These are phyloP conservation scores for Suhomyces sp. DNA, from an alignment of 805 yeast genomes.

Conservation along the genomic window DNA sequence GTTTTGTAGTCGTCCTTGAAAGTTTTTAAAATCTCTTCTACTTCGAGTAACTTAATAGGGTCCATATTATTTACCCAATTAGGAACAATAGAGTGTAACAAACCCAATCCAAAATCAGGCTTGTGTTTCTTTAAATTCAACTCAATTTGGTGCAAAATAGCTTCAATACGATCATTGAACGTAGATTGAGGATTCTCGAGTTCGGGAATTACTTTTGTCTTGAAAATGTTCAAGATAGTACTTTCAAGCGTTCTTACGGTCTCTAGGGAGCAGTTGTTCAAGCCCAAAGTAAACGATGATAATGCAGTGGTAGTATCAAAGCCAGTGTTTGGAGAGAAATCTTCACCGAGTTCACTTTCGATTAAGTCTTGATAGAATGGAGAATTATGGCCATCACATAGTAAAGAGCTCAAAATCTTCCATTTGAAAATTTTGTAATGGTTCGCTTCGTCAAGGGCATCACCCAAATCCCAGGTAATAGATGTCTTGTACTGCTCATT, in stretches of 20 bases:
- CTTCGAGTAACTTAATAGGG: slow-evolving; percentile 66
- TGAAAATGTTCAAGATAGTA: slow-evolving; percentile 48
- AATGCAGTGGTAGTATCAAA: slow-evolving; percentile 77
- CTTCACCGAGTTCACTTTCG: slow-evolving; percentile 82
- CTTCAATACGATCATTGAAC: slow-evolving; percentile 59
- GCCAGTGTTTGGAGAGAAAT: slow-evolving; percentile 85
- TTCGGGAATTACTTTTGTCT: slow-evolving; percentile 36
- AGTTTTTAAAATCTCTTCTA: slow-evolving; percentile 55
- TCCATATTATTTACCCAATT: slow-evolving; percentile 83
- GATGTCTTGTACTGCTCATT: slow-evolving; percentile 77
- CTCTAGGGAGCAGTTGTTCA: slow-evolving; percentile 65
- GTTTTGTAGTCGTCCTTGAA: slow-evolving; percentile 61
- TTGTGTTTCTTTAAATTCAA: slow-evolving; percentile 80
- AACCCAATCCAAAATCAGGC: slow-evolving; percentile 82
- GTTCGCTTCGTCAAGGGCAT: slow-evolving; percentile 52
- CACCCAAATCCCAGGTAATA: slow-evolving; percentile 84
- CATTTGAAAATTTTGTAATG: slow-evolving; percentile 69
- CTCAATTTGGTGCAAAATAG: slow-evolving; percentile 86
- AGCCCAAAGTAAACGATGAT: slow-evolving; percentile 79
- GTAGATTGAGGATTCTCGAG: slow-evolving; percentile 20
- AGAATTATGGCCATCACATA: slow-evolving; percentile 90
- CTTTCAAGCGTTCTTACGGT: slow-evolving; percentile 48
- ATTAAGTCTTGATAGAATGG: slow-evolving; percentile 84
- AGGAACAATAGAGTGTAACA: slow-evolving; percentile 73
- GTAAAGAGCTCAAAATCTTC: slow-evolving; percentile 65